Percentiles rank a stretch among this genome's conserved stretches.
Conservation (phyloP, 1,284 basidiomycete species). For the Malassezia equina region DNA sequence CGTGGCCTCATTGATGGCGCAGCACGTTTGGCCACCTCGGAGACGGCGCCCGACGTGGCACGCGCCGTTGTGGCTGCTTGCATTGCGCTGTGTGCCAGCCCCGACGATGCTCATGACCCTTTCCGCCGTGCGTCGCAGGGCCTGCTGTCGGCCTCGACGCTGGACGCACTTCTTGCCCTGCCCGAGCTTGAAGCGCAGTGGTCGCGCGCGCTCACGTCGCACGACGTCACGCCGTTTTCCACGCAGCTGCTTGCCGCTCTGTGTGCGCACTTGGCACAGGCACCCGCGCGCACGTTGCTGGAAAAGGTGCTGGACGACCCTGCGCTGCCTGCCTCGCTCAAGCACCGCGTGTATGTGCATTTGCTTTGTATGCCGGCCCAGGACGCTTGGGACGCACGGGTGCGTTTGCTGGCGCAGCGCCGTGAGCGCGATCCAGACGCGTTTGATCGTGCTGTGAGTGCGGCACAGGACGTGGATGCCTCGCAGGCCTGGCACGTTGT, state of each 20-base stretch:
- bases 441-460: constrained; percentile 27
- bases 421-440: constrained; percentile 23
- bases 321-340: constrained; percentile 15
- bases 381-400: constrained; percentile 19
- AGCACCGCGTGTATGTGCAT: constrained; percentile 15
- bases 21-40: constrained; percentile 15
- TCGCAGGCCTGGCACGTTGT: constrained; percentile 25
- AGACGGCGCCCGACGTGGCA: constrained; percentile 13
- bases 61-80: constrained; percentile 28
- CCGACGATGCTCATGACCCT: constrained; percentile 16
- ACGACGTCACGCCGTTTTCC: constrained; percentile 28
- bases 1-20: constrained; percentile 25
- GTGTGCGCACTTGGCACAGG: constrained; percentile 17
- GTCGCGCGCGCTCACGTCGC: constrained; percentile 15
- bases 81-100: constrained; percentile 28
- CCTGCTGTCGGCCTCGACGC: constrained; percentile 23
- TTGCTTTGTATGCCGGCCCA: constrained; percentile 19
- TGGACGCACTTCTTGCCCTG: constrained; percentile 19
- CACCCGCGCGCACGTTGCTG: constrained; percentile 20
- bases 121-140: constrained; percentile 16
- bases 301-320: constrained; percentile 17
- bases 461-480: constrained; percentile 15
- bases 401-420: constrained; percentile 23
- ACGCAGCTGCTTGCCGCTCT: constrained; percentile 23
- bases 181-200: constrained; percentile 17